Conservation (phyloP, 495 filamentous ascomycete species). For the Barbatosphaeria neglecta region DNA sequence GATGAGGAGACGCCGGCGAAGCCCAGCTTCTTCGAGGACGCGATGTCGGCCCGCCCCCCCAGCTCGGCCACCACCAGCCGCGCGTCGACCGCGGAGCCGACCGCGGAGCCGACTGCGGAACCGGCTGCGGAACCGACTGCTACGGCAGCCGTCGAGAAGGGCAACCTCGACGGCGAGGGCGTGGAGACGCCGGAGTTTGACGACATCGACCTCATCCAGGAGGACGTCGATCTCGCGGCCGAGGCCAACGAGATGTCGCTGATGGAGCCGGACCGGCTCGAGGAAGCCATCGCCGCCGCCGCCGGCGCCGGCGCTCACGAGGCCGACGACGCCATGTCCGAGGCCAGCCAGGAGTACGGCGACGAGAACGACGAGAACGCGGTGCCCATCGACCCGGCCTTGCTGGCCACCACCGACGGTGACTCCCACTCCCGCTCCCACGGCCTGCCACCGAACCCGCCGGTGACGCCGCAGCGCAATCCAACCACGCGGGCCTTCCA, state of each 20-base stretch:
- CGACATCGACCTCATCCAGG: constrained; percentile 24
- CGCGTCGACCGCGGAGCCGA: too few relatives aligned
- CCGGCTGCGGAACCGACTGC: constrained; percentile 20
- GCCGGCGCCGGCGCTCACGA: too few relatives aligned
- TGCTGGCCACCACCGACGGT: constrained; percentile 16
- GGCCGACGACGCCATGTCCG: constrained; percentile 35
- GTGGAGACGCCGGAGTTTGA: constrained; percentile 20
- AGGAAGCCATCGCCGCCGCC: constrained; percentile 10
- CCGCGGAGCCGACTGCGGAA: too few relatives aligned
- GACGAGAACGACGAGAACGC: constrained; percentile 57
- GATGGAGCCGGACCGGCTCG: constrained; percentile 25
- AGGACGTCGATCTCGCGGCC: constrained; percentile 33
- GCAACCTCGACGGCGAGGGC: constrained; percentile 6
- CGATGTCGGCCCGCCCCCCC: constrained; percentile 36
- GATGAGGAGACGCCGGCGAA: constrained; percentile 25
- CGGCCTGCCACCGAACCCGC: constrained; percentile 10
- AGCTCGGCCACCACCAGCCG: constrained; percentile 18
- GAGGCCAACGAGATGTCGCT: constrained; percentile 44
- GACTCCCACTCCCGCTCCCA: too few relatives aligned
- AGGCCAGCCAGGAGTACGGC: constrained; percentile 50
- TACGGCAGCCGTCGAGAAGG: constrained; percentile 19
- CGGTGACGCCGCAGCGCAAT: constrained; percentile 23
- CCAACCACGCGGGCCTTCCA: constrained; percentile 33
- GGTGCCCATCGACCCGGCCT: constrained; percentile 39
- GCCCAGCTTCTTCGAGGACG: constrained; percentile 44